Evolutionary conservation across 2,329 filamentous ascomycete species (phyloP).

Genomic region (Aspergillus pseudonomiae): DNA sequence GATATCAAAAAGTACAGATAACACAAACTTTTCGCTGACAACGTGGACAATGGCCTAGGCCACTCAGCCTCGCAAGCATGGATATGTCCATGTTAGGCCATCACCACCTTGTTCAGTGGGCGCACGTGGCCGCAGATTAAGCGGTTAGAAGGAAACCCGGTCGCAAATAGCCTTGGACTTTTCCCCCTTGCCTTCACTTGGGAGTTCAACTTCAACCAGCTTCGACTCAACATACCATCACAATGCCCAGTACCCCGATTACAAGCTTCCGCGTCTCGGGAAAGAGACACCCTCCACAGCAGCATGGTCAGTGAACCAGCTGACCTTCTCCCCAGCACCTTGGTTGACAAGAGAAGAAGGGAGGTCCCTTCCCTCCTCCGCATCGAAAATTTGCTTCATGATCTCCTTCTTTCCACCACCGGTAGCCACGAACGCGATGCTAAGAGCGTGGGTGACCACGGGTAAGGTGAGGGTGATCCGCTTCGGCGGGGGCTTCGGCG

Average conservation of each 20-base stretch:
- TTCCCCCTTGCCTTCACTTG: not conserved
- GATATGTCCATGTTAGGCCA: not conserved
- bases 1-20: slow-evolving; percentile 5
- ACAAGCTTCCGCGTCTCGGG: slow-evolving; percentile 72
- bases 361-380: slow-evolving; percentile 69
- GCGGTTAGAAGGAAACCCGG: not conserved
- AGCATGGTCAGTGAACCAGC: slow-evolving; percentile 89
- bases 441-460: slow-evolving; percentile 83
- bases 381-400: slow-evolving; percentile 88
- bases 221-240: not conserved
- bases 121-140: not conserved
- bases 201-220: not conserved
- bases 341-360: slow-evolving; percentile 90
- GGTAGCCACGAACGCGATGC: slow-evolving; percentile 89
- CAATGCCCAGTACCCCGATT: slow-evolving; percentile 18
- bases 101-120: not conserved
- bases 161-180: not conserved
- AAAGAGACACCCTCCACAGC: slow-evolving; percentile 85
- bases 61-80: not conserved
- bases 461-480: slow-evolving; percentile 92
- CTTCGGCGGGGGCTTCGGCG: slow-evolving; percentile 88
- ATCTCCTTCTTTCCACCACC: slow-evolving; percentile 88
- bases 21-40: slow-evolving; percentile 10
- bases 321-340: slow-evolving; percentile 79
- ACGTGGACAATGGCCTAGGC: not conserved